Conservation (phyloP, 2,329 filamentous ascomycete genomes). For the Calonectria pseudoturangicola region DNA sequence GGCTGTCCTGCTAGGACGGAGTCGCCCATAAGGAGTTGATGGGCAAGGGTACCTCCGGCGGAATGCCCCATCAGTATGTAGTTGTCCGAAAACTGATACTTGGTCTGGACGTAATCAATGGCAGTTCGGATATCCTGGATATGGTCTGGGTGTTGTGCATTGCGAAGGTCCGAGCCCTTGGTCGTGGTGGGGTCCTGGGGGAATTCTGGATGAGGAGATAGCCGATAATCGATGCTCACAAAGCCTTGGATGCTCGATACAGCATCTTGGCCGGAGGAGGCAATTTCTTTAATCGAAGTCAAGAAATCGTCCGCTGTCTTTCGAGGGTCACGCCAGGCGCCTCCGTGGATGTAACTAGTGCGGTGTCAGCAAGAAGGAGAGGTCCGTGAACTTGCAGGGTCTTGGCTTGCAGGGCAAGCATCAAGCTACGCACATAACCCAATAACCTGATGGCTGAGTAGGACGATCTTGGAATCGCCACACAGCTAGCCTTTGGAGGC, state of each 20-base stretch:
- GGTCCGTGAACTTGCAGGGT: constrained; percentile 15
- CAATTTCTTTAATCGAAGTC: constrained; percentile 65
- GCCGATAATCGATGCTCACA: constrained; percentile 78
- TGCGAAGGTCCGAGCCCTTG: constrained; percentile 59
- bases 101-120: constrained; percentile 67
- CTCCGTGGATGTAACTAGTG: constrained; percentile 75
- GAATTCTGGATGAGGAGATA: constrained; percentile 70
- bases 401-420: constrained; percentile 11
- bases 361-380: constrained; percentile 34
- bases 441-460: constrained; percentile 52
- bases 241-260: constrained; percentile 72
- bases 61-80: constrained; percentile 79
- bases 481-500: constrained; percentile 67
- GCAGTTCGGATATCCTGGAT: constrained; percentile 73
- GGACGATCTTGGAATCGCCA: constrained; percentile 61
- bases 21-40: constrained; percentile 74
- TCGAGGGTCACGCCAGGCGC: constrained; percentile 77
- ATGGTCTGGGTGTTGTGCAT: constrained; percentile 75
- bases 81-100: constrained; percentile 66
- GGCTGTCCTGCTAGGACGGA: constrained; percentile 51
- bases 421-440: constrained; percentile 60
- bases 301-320: constrained; percentile 67
- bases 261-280: constrained; percentile 54
- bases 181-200: constrained; percentile 59
- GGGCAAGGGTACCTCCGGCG: constrained; percentile 77